phyloP scores from a whole-genome alignment of 2,329 filamentous ascomycete genomes.

The Exophiala aquamarina region DNA sequence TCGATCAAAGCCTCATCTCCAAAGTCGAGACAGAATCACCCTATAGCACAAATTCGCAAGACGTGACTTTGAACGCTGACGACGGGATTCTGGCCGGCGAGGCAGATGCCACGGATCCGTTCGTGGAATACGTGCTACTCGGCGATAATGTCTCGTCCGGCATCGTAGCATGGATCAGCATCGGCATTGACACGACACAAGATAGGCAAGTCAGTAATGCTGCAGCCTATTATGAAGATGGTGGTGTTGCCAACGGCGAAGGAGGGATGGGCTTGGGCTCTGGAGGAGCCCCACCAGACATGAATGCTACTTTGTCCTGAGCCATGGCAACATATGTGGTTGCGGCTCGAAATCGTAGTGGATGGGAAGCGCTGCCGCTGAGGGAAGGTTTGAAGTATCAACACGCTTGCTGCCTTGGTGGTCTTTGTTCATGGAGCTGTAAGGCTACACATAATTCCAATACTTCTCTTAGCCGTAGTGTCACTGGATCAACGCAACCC shows the following conservation, averaged over 20 bases:
- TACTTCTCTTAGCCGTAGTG: too few relatives aligned
- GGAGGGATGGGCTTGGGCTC: too few relatives aligned
- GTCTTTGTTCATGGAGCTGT: too few relatives aligned
- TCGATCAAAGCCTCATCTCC: conserved; percentile 58
- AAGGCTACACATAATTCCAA: too few relatives aligned
- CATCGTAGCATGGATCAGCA: conserved; percentile 54
- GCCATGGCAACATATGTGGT: too few relatives aligned
- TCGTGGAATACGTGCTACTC: conserved; percentile 58
- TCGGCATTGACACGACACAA: conserved; percentile 48
- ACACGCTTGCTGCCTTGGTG: too few relatives aligned
- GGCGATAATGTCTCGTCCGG: conserved; percentile 54
- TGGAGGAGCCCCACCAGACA: too few relatives aligned
- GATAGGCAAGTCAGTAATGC: conserved; percentile 32
- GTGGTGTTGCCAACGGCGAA: conserved; percentile 32
- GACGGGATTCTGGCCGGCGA: conserved; percentile 53
- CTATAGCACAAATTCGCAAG: conserved; percentile 50
- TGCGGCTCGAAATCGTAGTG: too few relatives aligned
- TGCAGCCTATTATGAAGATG: conserved; percentile 35
- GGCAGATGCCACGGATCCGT: conserved; percentile 55
- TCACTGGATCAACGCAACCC: too few relatives aligned
- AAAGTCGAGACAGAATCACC: conserved; percentile 50
- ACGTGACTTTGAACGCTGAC: conserved; percentile 50
- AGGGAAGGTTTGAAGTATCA: too few relatives aligned
- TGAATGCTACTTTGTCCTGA: too few relatives aligned
- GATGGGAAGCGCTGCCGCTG: too few relatives aligned